A percentile compares a stretch with the other conserved stretches of the same genome.
Conservation (phyloP, 352 stramenopile species). For the Phytophthora multivora region DNA sequence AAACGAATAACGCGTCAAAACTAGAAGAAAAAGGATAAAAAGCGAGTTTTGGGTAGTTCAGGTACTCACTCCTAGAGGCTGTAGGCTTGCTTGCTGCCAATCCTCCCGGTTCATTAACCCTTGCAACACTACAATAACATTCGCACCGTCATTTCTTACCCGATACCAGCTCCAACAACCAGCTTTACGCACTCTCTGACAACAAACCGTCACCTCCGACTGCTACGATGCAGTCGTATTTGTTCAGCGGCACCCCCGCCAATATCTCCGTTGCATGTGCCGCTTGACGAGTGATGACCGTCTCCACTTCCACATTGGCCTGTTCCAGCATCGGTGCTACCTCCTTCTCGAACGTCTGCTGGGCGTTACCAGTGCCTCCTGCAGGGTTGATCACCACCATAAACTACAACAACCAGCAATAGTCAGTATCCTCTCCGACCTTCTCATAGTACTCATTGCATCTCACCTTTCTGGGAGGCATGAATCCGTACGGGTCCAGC, state of each 20-base stretch:
- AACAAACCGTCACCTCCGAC: conserved; percentile 75
- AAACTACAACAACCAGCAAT: conserved; percentile 44
- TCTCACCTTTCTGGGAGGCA: conserved; percentile 25
- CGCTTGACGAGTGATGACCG: conserved; percentile 52
- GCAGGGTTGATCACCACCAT: conserved; percentile 75
- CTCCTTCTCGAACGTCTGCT: conserved; percentile 52
- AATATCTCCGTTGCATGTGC: conserved; percentile 66
- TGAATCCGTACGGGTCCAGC: conserved; percentile 43
- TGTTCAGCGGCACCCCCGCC: conserved; percentile 42
- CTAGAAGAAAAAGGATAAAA: neutral
- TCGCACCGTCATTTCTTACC: conserved; percentile 7
- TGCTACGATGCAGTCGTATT: conserved; percentile 68
- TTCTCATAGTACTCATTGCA: neutral
- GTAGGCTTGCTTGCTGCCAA: conserved; percentile 59
- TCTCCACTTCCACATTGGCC: conserved; percentile 60
- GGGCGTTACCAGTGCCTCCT: conserved; percentile 55
- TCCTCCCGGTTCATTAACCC: conserved; percentile 68
- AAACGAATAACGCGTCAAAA: conserved; percentile 1
- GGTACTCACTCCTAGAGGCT: conserved; percentile 53
- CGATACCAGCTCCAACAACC: neutral
- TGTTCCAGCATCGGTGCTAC: conserved; percentile 62
- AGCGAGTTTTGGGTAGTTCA: no score
- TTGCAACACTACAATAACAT: conserved; percentile 60
- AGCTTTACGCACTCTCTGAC: conserved; percentile 57
- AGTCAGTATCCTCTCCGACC: neutral